These are phyloP conservation scores for Cordyceps pruinosa DNA, from an alignment of 2,329 filamentous ascomycete species.

Conservation along the genomic window DNA sequence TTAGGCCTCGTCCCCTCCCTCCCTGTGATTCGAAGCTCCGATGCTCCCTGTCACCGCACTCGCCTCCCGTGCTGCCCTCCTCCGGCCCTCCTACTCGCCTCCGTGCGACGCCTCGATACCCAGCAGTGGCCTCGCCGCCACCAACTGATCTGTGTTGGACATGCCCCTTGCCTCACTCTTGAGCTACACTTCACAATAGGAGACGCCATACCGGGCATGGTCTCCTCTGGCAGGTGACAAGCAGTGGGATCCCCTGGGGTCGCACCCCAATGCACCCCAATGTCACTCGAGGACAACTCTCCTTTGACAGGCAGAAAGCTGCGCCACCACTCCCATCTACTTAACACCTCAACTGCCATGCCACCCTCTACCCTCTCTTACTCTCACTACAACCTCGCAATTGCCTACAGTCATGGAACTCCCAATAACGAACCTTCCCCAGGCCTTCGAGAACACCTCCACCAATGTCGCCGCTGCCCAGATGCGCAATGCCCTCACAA, in stretches of 20 bases:
- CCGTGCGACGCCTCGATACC: background rate
- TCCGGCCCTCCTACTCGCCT: background rate
- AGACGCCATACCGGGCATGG: background rate
- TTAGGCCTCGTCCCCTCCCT: background rate
- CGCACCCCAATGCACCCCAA: background rate
- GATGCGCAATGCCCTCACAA: slow-evolving; percentile 97
- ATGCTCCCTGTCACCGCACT: background rate
- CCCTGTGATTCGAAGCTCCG: background rate
- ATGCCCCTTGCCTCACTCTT: background rate
- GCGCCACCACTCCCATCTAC: background rate
- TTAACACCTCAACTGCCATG: background rate
- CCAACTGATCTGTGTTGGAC: background rate
- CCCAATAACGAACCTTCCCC: slow-evolving; percentile 22
- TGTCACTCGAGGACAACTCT: slow-evolving; percentile 7
- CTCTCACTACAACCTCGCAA: background rate
- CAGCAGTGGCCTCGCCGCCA: background rate
- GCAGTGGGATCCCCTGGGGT: background rate
- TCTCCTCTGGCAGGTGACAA: background rate
- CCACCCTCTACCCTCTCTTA: background rate
- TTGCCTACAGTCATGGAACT: background rate
- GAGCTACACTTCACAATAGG: background rate
- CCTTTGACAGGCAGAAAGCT: background rate
- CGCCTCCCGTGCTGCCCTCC: background rate
- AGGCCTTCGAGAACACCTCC: slow-evolving; percentile 99
- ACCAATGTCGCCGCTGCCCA: slow-evolving; percentile 96